phyloP scores from a whole-genome alignment of 1,139 yeast species.

The Wickerhamomyces sp. region DNA sequence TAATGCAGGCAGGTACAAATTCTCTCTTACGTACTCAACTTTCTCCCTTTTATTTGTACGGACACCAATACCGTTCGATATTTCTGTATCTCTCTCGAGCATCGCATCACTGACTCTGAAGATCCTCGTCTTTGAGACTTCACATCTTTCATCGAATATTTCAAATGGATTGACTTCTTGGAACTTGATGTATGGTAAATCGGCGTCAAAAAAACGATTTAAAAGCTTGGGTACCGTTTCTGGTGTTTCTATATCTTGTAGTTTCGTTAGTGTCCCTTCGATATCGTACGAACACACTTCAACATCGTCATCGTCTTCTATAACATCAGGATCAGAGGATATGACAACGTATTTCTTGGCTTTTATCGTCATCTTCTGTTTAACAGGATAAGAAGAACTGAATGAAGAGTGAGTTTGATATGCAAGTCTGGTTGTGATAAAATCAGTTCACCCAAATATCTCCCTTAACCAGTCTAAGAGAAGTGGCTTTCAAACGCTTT shows the following conservation, averaged over 20 bases:
- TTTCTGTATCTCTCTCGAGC: slow-evolving; percentile 18
- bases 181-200: slow-evolving; percentile 18
- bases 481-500: no score
- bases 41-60: slow-evolving; percentile 5
- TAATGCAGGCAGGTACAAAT: slow-evolving; percentile 18
- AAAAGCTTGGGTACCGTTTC: not conserved
- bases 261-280: slow-evolving; percentile 6
- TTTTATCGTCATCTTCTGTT: no score
- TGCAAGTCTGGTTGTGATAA: no score
- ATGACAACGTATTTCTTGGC: slow-evolving; percentile 10
- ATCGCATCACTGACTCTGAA: slow-evolving; percentile 13
- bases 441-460: no score
- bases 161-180: slow-evolving; percentile 19
- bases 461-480: no score
- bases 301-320: slow-evolving; percentile 4
- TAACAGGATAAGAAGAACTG: no score
- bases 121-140: slow-evolving; percentile 5
- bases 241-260: not conserved
- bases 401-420: no score
- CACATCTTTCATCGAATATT: slow-evolving; percentile 10
- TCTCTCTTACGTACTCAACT: slow-evolving; percentile 12
- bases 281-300: slow-evolving; percentile 6
- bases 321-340: slow-evolving; percentile 7
- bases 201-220: slow-evolving; percentile 11
- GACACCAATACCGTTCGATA: slow-evolving; percentile 17